Evolutionary conservation across 345 rosid genomes (phyloP).

Genomic region (Syzygium aromaticum): DNA sequence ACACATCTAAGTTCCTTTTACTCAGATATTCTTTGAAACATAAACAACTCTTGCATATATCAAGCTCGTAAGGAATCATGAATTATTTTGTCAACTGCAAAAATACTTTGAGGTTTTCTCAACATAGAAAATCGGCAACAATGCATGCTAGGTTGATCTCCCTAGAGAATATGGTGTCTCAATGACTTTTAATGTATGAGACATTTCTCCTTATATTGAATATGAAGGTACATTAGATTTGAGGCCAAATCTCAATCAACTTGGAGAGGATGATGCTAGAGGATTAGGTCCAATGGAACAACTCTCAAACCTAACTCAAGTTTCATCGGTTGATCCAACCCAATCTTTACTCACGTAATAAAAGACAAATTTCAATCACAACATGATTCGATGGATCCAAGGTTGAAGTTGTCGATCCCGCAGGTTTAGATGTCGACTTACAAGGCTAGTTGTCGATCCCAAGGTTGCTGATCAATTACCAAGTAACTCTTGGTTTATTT

Average conservation of each 20-base stretch:
- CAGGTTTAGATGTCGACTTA: neutral
- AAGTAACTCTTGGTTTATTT: neutral
- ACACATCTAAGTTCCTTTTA: too few species aligned
- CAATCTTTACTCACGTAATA: too few species aligned
- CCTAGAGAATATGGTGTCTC: neutral
- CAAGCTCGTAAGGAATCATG: too few species aligned
- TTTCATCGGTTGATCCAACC: neutral
- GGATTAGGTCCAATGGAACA: neutral
- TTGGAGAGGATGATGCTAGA: neutral
- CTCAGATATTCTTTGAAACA: too few species aligned
- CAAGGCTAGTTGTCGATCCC: neutral
- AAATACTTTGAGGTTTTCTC: too few species aligned
- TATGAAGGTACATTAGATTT: neutral
- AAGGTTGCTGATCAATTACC: neutral
- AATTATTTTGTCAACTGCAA: too few species aligned
- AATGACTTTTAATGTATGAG: accelerated
- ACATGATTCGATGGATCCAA: too few species aligned
- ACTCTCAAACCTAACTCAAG: neutral
- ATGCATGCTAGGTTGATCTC: neutral
- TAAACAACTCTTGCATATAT: too few species aligned
- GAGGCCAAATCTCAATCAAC: neutral
- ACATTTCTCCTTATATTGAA: neutral
- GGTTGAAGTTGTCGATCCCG: too few species aligned
- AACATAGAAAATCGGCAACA: neutral
- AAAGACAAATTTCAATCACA: too few species aligned